A percentile compares a stretch with the other conserved stretches of the same genome.
Evolutionary conservation across 495 filamentous ascomycete species (phyloP).

Genomic region (Penicillium paradoxum): DNA sequence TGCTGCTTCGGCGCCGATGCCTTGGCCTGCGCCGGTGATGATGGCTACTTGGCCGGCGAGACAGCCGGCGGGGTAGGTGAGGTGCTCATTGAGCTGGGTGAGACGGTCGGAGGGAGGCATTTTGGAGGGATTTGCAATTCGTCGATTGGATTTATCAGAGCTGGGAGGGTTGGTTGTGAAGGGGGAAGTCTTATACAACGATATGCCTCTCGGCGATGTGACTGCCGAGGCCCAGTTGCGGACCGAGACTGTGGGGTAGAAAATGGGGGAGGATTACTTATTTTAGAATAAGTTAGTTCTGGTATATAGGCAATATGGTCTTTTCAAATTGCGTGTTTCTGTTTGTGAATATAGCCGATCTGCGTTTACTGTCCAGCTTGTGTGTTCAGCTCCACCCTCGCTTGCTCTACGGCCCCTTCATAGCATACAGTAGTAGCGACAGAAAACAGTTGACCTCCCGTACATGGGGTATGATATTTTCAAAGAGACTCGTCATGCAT

Average conservation of each 20-base stretch:
- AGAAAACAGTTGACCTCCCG: constrained; percentile 4
- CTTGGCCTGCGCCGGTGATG: constrained; percentile 82
- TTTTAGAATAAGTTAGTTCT: too few relatives aligned
- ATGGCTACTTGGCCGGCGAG: constrained; percentile 78
- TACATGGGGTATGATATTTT: constrained; percentile 7
- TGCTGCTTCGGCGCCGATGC: constrained; percentile 81
- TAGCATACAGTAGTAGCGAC: constrained; percentile 1
- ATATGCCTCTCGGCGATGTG: constrained; percentile 8
- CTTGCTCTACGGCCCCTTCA: neutral
- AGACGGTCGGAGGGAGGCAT: constrained; percentile 50
- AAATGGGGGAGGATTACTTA: too few relatives aligned
- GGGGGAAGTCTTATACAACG: constrained; percentile 19
- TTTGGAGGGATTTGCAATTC: constrained; percentile 4
- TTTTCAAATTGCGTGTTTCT: neutral
- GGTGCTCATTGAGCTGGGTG: constrained; percentile 65
- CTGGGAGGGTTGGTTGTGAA: neutral
- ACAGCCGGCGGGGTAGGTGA: constrained; percentile 74
- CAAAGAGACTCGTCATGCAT: constrained; percentile 6
- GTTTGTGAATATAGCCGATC: constrained; percentile 9
- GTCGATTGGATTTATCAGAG: neutral
- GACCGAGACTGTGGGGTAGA: constrained; percentile 23
- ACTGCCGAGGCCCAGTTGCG: constrained; percentile 27
- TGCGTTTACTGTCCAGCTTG: constrained; percentile 18
- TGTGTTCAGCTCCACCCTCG: neutral
- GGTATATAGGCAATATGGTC: constrained; percentile 12